Evolutionary conservation across 2,329 filamentous ascomycete genomes (phyloP), one percentile per base, ranked within the genome.

Genomic region (Cercospora citrullina): DNA sequence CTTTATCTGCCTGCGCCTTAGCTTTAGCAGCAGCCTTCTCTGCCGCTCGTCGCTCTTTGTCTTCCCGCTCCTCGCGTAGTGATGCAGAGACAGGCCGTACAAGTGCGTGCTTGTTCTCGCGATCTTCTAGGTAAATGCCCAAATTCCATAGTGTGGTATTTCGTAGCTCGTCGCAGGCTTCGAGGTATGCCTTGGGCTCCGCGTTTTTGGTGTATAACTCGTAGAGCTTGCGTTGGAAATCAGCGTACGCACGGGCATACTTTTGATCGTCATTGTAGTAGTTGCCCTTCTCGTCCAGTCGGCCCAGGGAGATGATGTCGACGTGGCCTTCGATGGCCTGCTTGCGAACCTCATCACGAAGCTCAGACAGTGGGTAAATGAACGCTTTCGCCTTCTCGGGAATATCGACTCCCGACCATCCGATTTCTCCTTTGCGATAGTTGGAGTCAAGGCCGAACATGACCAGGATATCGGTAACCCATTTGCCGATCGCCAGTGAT

Each of bases 81-180:
- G 74, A 75, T 9, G 72, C 68, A 4, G 88, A 88, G 5, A 91
- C 83, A 1, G 87, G 88, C 18, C 89, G 86, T 69, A 97, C 90
- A 33, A 97, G 85, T 0, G 93, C 92, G 0, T 87, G 90, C 76
- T 86, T 86, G 18, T 68, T 65, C n/a, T 82, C 85, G 60, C 92
- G 87, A 75, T 97, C 94, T 76, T 97, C 94, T 0, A 97, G 88
- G 76, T 96, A 96, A 67, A 97, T 90, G 42, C 90, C 92, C 0
- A 96, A 82, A 67, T 94, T 89, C 74, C 91, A 94, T 10, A 97
- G 87, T 66, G 94, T 89, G 9, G 88, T 85, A 77, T 97, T 92
- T 63, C 94, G 91, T 53, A 97, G 87, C 18, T 87, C 85, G 77
- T 96, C 94, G 72, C 91, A 95, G 58, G 96, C 86, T 0, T 84